Conservation (phyloP, 257 asterid genomes). For the Asclepias syriaca region DNA sequence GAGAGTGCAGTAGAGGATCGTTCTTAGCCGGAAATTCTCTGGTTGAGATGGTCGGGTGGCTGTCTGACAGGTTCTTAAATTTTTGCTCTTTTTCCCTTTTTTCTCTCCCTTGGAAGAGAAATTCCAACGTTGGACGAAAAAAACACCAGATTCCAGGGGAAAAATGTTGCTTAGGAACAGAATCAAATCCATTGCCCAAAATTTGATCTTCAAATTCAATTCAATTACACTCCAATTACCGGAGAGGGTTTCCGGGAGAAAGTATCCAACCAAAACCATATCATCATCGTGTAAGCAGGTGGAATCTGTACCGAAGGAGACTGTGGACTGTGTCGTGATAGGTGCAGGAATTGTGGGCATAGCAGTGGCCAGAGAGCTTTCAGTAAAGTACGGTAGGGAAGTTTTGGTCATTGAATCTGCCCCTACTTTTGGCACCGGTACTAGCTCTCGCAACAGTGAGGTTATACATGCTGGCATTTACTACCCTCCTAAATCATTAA, state of each 20-base stretch:
- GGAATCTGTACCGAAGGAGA: slow-evolving; percentile 42
- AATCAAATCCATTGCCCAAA: slow-evolving; percentile 4
- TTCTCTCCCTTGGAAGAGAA: too few species aligned
- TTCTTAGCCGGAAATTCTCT: background rate
- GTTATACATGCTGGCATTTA: slow-evolving; percentile 89
- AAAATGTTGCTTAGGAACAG: background rate
- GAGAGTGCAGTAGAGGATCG: slow-evolving; percentile 11
- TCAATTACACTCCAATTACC: background rate
- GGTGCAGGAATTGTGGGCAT: slow-evolving; percentile 91
- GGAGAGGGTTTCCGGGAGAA: background rate
- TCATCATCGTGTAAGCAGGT: slow-evolving; percentile 8
- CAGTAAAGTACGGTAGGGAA: slow-evolving; percentile 51
- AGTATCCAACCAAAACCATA: background rate
- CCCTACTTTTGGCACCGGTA: slow-evolving; percentile 72
- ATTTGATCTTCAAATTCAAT: background rate
- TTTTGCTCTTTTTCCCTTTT: too few species aligned
- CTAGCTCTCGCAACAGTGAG: slow-evolving; percentile 89
- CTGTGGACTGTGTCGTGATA: slow-evolving; percentile 67
- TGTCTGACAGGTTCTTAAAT: slow-evolving; percentile 14
- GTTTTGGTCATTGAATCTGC: slow-evolving; percentile 72
- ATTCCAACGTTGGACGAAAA: background rate
- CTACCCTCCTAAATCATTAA: slow-evolving; percentile 67
- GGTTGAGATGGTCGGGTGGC: slow-evolving; percentile 4
- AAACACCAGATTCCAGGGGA: background rate
- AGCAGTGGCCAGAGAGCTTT: slow-evolving; percentile 86